Conservation (phyloP, 176 grass and related monocot species). For the Hordeum marinum region DNA sequence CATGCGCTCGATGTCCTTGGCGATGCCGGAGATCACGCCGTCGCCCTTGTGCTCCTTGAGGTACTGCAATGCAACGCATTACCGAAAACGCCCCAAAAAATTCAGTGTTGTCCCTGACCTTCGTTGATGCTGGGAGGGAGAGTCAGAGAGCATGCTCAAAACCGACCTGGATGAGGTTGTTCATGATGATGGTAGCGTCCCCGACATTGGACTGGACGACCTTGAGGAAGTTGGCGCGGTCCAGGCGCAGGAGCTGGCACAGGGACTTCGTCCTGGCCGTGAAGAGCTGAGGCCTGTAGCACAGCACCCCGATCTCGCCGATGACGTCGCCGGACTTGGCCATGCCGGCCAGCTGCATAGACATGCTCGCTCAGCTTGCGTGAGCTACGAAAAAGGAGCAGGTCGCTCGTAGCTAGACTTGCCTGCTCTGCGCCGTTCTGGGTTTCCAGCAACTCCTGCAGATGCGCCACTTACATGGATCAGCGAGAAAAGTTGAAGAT, state of each 20-base stretch:
- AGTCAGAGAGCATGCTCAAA: not conserved
- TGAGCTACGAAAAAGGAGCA: not conserved
- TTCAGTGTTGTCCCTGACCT: not conserved
- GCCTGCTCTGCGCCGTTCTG: constrained; percentile 38
- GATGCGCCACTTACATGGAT: not conserved
- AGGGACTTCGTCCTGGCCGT: constrained; percentile 63
- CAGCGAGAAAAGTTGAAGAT: not conserved
- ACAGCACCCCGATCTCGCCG: constrained; percentile 79
- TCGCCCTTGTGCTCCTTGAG: constrained; percentile 54
- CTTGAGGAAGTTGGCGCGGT: constrained; percentile 47
- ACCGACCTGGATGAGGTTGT: constrained; percentile 57
- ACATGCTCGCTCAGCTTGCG: not conserved
- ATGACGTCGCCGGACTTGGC: constrained; percentile 55
- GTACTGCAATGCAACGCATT: constrained; percentile 50
- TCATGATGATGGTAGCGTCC: constrained; percentile 72
- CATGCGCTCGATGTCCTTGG: constrained; percentile 75
- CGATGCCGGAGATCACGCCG: constrained; percentile 10
- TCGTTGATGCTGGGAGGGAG: not conserved
- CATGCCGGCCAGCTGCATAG: constrained; percentile 36
- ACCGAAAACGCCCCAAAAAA: too few species aligned
- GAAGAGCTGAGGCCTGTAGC: constrained; percentile 77
- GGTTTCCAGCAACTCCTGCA: constrained; percentile 62
- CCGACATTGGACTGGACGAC: constrained; percentile 66
- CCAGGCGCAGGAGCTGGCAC: constrained; percentile 72
- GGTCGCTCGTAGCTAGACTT: not conserved